Evolutionary conservation across 169 alveolate species (phyloP), one percentile per base, ranked within the genome.

Genomic region (Plasmodium gaboni): DNA sequence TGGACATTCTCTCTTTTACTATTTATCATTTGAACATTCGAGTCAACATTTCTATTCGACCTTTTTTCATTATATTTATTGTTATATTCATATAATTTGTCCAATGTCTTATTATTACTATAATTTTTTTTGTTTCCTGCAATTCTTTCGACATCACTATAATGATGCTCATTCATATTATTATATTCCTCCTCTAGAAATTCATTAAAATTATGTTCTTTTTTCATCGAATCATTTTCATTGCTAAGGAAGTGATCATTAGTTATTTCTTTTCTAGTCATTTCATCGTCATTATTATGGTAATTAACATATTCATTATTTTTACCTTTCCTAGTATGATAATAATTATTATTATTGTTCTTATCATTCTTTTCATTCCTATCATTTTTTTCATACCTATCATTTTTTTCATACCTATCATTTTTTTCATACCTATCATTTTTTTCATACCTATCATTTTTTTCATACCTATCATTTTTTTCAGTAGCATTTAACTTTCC

Each of bases 151-250:
- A 76, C 48, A 24, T 53, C 19, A n/a, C 32, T 42, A 32, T 68
- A 61, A 68, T 83, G 69, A 53, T 83, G 73, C 12, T 68, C 83
- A 60, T 68, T 68, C 69, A 26, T 60, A 68, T 83, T 83, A 28
- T 17, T 28, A 61, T 38, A 53, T 12, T 83, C 57, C 24, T 69
- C 85, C n/a, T 83, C 91, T 17, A 83, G 50, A 57, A 83, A 83
- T 83, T 83, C 91, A 60, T 83, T 68, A 55, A 83, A 83, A 68
- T 72, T 83, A 26, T 32, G 57, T 71, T 83, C 91, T 48, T 83
- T 83, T 68, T 83, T 83, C 59, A 69, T 19, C 19, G 83, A 5
- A 10, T 83, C 91, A 46, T 53, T 17, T 26, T 67, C 28, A 60
- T 78, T 26, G 1, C 42, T 67, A 50, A 22, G 38, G 19, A 55